These are phyloP conservation scores for Circinella umbellata DNA, from an alignment of 371 early-diverging fungal species.

Conservation along the genomic window DNA sequence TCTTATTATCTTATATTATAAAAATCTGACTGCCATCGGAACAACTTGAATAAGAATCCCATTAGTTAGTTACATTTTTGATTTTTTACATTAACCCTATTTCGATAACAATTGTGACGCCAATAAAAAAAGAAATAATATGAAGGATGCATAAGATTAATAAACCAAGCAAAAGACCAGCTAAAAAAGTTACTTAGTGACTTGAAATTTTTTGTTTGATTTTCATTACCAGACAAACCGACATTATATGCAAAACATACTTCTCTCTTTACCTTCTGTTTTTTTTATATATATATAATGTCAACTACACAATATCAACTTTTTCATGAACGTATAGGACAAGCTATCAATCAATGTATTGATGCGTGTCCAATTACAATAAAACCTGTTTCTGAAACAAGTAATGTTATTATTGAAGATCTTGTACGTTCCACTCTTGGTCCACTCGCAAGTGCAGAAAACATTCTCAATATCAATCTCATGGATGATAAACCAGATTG, in stretches of 20 bases:
- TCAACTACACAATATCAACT: slow-evolving; percentile 1
- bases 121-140: no score
- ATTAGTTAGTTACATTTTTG: no score
- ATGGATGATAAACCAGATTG: slow-evolving; percentile 39
- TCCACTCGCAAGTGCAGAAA: slow-evolving; percentile 8
- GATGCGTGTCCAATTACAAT: background rate
- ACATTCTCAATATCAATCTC: slow-evolving; percentile 1
- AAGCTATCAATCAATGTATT: background rate
- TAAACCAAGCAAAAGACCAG: no score
- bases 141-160: no score
- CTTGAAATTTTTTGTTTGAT: no score
- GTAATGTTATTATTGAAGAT: background rate
- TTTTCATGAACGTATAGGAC: background rate
- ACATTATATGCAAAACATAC: background rate
- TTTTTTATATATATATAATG: background rate
- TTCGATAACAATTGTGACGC: no score
- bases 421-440: background rate
- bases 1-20: no score
- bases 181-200: no score
- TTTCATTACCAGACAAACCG: no score
- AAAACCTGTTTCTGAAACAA: background rate
- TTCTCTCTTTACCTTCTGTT: background rate
- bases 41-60: no score
- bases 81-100: no score
- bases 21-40: no score